phyloP scores from a whole-genome alignment of 2,329 filamentous ascomycete species.

The Colletotrichum shisoi region DNA sequence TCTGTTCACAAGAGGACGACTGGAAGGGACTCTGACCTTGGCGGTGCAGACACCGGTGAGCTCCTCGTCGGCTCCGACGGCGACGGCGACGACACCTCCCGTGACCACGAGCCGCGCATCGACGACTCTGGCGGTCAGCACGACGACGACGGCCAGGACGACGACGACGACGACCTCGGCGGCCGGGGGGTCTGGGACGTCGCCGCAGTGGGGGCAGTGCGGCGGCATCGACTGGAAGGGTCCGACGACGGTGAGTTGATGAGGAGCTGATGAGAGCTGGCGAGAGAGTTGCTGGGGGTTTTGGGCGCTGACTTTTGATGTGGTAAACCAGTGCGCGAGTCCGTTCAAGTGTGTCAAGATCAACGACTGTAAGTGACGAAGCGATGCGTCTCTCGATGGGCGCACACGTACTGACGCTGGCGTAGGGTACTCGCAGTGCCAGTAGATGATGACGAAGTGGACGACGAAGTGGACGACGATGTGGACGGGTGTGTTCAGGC shows the following conservation, averaged over 20 bases:
- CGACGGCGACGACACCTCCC: not conserved
- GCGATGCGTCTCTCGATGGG: not conserved
- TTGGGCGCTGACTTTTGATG: constrained; percentile 5
- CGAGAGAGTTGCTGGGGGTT: not conserved
- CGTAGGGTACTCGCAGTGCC: constrained; percentile 34
- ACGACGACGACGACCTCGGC: constrained; percentile 19
- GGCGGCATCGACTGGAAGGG: constrained; percentile 33
- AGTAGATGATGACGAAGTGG: constrained; percentile 1
- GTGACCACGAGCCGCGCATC: constrained; percentile 13
- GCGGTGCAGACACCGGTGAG: constrained; percentile 28
- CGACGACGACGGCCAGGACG: not conserved
- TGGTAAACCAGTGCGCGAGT: constrained; percentile 18
- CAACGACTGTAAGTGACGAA: constrained; percentile 30
- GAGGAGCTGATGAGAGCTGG: not conserved
- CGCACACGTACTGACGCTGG: constrained; percentile 1
- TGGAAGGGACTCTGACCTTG: not conserved
- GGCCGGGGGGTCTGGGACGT: constrained; percentile 21
- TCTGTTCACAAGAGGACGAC: no score
- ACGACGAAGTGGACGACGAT: not conserved
- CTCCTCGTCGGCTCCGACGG: constrained; percentile 1
- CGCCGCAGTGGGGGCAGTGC: constrained; percentile 36
- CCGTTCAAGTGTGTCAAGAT: constrained; percentile 25
- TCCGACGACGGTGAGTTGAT: constrained; percentile 18
- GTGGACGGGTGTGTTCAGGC: not conserved
- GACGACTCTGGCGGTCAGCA: constrained; percentile 26